phyloP scores from a whole-genome alignment of 129 eudicot species.

The Flaveria linearis region DNA sequence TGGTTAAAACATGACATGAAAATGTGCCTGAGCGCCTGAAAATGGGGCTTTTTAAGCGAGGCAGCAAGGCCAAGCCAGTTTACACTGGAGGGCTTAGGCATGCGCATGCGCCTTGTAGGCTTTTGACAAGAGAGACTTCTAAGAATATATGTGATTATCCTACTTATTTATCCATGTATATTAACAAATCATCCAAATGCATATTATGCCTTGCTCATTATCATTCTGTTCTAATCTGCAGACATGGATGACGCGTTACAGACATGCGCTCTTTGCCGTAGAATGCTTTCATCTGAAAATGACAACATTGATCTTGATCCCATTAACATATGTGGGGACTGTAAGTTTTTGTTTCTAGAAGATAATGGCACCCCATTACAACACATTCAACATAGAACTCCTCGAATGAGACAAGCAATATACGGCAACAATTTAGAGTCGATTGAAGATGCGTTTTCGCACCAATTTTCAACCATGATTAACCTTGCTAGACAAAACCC shows the following conservation, averaged over 20 bases:
- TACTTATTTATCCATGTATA: too few relatives aligned
- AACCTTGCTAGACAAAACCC: conserved; percentile 62
- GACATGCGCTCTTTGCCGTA: conserved; percentile 69
- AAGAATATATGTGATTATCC: too few relatives aligned
- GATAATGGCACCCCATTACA: conserved; percentile 52
- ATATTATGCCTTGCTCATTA: neutral
- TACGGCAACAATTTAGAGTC: conserved; percentile 63
- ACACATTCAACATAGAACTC: conserved; percentile 36
- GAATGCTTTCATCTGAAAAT: conserved; percentile 45
- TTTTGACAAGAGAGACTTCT: too few relatives aligned
- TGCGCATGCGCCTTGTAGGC: too few relatives aligned
- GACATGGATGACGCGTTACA: conserved; percentile 30
- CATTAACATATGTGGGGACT: conserved; percentile 64
- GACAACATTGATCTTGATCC: conserved; percentile 44
- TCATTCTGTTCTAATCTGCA: conserved; percentile 22
- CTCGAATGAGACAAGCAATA: conserved; percentile 48
- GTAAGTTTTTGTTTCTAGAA: conserved; percentile 67
- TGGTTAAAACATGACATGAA: too few relatives aligned
- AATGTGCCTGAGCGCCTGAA: too few relatives aligned
- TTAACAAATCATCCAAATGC: neutral
- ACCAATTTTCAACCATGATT: conserved; percentile 63
- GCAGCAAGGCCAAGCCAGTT: too few relatives aligned
- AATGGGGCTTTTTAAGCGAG: too few relatives aligned
- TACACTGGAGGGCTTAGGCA: too few relatives aligned
- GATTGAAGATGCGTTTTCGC: conserved; percentile 60